These are phyloP conservation scores for Suhomyces emberorum DNA, from an alignment of 805 yeast species.

Conservation along the genomic window DNA sequence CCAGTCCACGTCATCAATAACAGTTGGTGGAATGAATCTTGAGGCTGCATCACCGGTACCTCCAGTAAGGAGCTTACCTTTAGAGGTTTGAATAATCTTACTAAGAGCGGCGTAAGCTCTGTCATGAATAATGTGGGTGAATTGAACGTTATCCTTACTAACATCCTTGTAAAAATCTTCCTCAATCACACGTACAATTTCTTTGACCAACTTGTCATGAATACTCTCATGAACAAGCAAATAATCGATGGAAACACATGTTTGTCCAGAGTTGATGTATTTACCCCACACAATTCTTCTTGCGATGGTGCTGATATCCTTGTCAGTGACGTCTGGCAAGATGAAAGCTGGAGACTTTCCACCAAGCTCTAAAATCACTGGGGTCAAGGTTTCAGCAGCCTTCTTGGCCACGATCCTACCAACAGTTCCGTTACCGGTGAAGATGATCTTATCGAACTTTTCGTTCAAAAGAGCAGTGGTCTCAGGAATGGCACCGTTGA, in stretches of 20 bases:
- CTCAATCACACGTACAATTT: slow-evolving; percentile 37
- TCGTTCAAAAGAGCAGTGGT: slow-evolving; percentile 57
- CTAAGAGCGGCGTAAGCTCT: slow-evolving; percentile 49
- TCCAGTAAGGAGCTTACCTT: slow-evolving; percentile 52
- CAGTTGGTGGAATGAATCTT: slow-evolving; percentile 67
- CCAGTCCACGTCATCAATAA: slow-evolving; percentile 61
- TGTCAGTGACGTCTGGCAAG: slow-evolving; percentile 45
- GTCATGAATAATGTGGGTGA: slow-evolving; percentile 59
- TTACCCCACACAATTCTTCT: slow-evolving; percentile 76
- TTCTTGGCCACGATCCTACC: slow-evolving; percentile 74
- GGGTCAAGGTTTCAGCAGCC: slow-evolving; percentile 85
- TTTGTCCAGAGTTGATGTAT: slow-evolving; percentile 81
- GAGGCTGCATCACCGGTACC: slow-evolving; percentile 40
- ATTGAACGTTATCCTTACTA: slow-evolving; percentile 22
- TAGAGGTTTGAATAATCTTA: slow-evolving; percentile 43
- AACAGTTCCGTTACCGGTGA: slow-evolving; percentile 77
- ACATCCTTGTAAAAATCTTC: slow-evolving; percentile 46
- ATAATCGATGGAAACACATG: slow-evolving; percentile 89
- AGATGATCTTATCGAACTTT: slow-evolving; percentile 77
- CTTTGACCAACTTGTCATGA: slow-evolving; percentile 48
- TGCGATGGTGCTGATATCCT: slow-evolving; percentile 44
- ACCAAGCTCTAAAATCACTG: slow-evolving; percentile 79
- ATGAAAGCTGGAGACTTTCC: slow-evolving; percentile 88
- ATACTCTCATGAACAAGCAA: slow-evolving; percentile 60
- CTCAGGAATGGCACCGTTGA: slow-evolving; percentile 71